Evolutionary conservation across 148 eudicot genomes (phyloP).

Genomic region (Cornus suecica): DNA sequence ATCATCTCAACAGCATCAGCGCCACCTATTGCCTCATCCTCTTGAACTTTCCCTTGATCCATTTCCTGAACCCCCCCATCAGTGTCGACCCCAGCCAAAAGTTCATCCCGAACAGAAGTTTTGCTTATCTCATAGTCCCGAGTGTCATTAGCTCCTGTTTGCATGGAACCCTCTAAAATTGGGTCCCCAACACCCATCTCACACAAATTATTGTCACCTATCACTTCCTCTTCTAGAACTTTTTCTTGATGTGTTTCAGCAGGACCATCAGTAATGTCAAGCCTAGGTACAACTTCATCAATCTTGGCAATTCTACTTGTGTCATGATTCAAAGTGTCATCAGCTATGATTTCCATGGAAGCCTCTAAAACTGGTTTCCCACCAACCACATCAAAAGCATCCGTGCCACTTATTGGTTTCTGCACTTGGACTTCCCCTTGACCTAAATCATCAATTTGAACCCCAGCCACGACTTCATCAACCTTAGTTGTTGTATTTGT

Average conservation of each 20-base stretch:
- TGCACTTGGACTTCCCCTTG: neutral
- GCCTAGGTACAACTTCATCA: neutral
- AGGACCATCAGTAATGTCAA: constrained; percentile 21
- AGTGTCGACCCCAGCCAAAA: constrained; percentile 10
- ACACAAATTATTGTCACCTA: neutral
- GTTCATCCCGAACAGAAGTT: constrained; percentile 16
- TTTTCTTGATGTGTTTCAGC: constrained; percentile 12
- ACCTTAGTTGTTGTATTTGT: neutral
- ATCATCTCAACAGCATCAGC: constrained; percentile 15
- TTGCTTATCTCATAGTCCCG: no score
- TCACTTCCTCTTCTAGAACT: neutral
- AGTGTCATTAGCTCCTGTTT: no score
- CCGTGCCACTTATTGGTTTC: neutral
- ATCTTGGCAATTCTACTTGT: neutral
- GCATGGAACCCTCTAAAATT: neutral
- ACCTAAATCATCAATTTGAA: neutral
- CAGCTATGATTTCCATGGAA: no score
- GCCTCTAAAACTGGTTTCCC: neutral
- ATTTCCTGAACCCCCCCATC: constrained; percentile 21
- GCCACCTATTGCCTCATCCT: constrained; percentile 21
- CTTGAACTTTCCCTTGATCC: constrained; percentile 20
- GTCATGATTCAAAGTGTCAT: neutral
- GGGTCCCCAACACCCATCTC: neutral
- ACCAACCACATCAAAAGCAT: neutral
- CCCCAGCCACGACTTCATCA: neutral